Base-by-base conservation (phyloP, 805 yeast genomes). In the Candida adriatica region DNA sequence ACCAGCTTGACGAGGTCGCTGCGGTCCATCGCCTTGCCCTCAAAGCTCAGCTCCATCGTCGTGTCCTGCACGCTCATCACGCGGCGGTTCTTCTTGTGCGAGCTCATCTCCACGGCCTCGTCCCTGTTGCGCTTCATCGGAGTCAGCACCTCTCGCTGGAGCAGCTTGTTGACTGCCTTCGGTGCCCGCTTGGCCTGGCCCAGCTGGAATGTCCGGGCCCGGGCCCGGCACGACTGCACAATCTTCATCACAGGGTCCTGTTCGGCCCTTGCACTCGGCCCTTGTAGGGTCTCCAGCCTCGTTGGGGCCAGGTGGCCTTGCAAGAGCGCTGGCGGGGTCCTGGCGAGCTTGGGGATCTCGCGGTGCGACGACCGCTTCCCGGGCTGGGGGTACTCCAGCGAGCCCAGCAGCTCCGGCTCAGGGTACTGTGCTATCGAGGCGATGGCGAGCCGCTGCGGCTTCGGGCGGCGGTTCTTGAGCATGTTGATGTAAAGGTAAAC, bases 21-120 rank as follows among this genome's bases (percentile, higher is more conserved):
- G 32, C 55, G 56, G 43, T 62, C 64, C 55, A 64, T 49, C 2
- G 68, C 70, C 37, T 64, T 64, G 8, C 70, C 70, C 40, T 64
- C 70, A 36, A 64, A 64, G 46, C 67, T 61, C 31, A 64, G 37
- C 16, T 64, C 70, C 49, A 61, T 58, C 2, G 56, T 44, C 2
- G 55, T 41, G 15, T 48, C 48, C 4, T 40, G 36, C 5, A 37
- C 10, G 13, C 32, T 38, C 2, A 27, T 20, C 34, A 42, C 38
- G 23, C 55, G 41, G 33, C 39, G 48, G 29, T 51, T 51, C 29
- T 51, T 51, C 38, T 51, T 51, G 13, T 47, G 17, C 0, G 55
- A 49, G 10, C 42, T 35, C 7, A 34, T 46, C 13, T 45, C 53
- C 4, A 47, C 39, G 2, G 41, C 13, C 26, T 51, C 56, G 13